Percentiles rank a stretch among this genome's conserved stretches.
phyloP scores from a whole-genome alignment of 805 yeast species.

The Wickerhamiella brachini region DNA sequence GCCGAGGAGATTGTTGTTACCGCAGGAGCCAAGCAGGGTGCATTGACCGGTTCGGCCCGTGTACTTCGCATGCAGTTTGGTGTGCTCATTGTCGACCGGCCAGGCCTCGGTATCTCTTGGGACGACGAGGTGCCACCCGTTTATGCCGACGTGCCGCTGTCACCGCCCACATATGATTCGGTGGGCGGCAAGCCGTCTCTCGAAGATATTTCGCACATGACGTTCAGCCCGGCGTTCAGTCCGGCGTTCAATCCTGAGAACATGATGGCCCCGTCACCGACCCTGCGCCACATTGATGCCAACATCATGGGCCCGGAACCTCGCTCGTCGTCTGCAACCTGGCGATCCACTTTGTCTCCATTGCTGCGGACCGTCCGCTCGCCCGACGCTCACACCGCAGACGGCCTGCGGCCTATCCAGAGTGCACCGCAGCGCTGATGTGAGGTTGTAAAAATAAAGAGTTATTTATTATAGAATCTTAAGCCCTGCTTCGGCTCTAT shows the following conservation, averaged over 20 bases:
- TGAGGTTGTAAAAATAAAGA: background rate
- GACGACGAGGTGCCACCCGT: conserved; percentile 98
- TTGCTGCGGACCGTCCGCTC: background rate
- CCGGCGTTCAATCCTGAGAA: conserved; percentile 3
- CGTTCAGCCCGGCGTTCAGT: conserved; percentile 15
- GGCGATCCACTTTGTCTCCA: background rate
- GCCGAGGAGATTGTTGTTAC: conserved; percentile 56
- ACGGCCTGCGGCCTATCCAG: background rate
- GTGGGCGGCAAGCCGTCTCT: conserved; percentile 19
- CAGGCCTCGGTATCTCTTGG: conserved; percentile 96
- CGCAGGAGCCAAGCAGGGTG: conserved; percentile 22
- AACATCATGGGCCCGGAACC: conserved; percentile 16
- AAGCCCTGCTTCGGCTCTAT: too few relatives aligned
- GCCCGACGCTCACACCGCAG: background rate
- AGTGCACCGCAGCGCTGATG: background rate
- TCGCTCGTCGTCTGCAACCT: conserved; percentile 1
- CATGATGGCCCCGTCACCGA: conserved; percentile 13
- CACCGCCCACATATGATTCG: conserved; percentile 69
- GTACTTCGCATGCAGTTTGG: conserved; percentile 91
- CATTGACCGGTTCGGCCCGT: conserved; percentile 79
- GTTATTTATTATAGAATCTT: background rate
- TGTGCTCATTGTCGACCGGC: conserved; percentile 67
- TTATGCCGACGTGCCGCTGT: conserved; percentile 70
- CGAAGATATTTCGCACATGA: conserved; percentile 16
- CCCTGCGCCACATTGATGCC: conserved; percentile 18